phyloP scores from a whole-genome alignment of 305 asterid species.

The Nicotiana rustica region DNA sequence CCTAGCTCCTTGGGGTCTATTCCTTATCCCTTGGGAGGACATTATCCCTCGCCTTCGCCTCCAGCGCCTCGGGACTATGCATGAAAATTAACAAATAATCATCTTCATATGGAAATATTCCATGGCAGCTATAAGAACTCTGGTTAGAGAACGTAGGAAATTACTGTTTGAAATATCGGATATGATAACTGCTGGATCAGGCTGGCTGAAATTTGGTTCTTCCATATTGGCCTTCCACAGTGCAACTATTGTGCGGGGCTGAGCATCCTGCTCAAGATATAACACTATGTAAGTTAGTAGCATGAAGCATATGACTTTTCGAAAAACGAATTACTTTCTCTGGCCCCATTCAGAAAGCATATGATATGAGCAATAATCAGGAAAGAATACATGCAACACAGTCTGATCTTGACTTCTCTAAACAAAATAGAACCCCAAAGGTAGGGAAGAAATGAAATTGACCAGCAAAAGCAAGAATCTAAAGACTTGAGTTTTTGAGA shows the following conservation, averaged over 20 bases:
- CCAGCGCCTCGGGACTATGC: slow-evolving; percentile 83
- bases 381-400: slow-evolving; percentile 3
- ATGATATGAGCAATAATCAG: background rate
- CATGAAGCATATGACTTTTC: slow-evolving; percentile 19
- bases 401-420: slow-evolving; percentile 16
- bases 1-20: slow-evolving; percentile 48
- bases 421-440: background rate
- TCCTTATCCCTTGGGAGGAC: slow-evolving; percentile 60
- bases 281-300: slow-evolving; percentile 32
- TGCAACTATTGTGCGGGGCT: slow-evolving; percentile 77
- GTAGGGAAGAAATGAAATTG: slow-evolving; percentile 12
- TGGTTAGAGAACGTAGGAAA: slow-evolving; percentile 36
- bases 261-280: slow-evolving; percentile 70
- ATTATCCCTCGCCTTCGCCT: slow-evolving; percentile 67
- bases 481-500: background rate
- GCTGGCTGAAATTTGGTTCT: slow-evolving; percentile 77
- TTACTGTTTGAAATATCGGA: slow-evolving; percentile 73
- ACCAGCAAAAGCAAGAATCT: background rate
- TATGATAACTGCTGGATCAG: slow-evolving; percentile 75
- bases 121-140: slow-evolving; percentile 20
- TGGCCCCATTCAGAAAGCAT: background rate
- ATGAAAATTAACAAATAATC: slow-evolving; percentile 53
- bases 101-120: slow-evolving; percentile 39
- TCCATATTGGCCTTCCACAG: slow-evolving; percentile 95
- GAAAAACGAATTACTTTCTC: slow-evolving; percentile 18